Percentiles rank a stretch among this genome's conserved stretches.
phyloP scores from a whole-genome alignment of 768 basidiomycete species.

The Suillus subaureus region DNA sequence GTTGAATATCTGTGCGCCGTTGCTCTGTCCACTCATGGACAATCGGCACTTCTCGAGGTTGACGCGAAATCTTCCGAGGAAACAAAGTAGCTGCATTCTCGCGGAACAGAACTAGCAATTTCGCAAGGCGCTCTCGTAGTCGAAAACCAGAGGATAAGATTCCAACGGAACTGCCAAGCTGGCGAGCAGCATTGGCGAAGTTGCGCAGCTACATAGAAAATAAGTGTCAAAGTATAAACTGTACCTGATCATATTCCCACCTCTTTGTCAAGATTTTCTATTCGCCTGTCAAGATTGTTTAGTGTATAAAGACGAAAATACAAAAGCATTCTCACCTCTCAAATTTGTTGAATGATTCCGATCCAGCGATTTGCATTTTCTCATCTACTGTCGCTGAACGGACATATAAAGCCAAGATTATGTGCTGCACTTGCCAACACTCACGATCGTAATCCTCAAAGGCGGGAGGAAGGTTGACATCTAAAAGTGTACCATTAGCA shows the following conservation, averaged over 20 bases:
- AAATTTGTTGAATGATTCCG: slow-evolving; percentile 50
- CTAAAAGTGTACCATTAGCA: slow-evolving; percentile 22
- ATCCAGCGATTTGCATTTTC: slow-evolving; percentile 50
- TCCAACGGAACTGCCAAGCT: slow-evolving; percentile 57
- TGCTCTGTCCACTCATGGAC: slow-evolving; percentile 38
- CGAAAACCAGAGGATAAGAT: slow-evolving; percentile 56
- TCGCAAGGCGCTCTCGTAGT: slow-evolving; percentile 51
- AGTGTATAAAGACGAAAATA: slow-evolving; percentile 10
- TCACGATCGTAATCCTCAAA: slow-evolving; percentile 50
- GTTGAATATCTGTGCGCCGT: slow-evolving; percentile 29
- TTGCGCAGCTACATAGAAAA: slow-evolving; percentile 42
- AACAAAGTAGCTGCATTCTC: slow-evolving; percentile 58
- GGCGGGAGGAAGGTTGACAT: slow-evolving; percentile 33
- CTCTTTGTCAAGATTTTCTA: slow-evolving; percentile 52
- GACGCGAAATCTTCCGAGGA: slow-evolving; percentile 46
- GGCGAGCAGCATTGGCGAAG: slow-evolving; percentile 59
- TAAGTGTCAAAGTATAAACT: slow-evolving; percentile 15
- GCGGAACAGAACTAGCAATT: slow-evolving; percentile 52
- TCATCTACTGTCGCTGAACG: slow-evolving; percentile 50
- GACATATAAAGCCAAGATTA: slow-evolving; percentile 10
- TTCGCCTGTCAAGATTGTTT: slow-evolving; percentile 36
- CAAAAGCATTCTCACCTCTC: slow-evolving; percentile 41
- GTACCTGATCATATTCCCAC: slow-evolving; percentile 20
- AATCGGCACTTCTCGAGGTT: slow-evolving; percentile 40
- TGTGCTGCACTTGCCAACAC: slow-evolving; percentile 22